These are phyloP conservation scores for Kuraishia piskuri DNA, from an alignment of 805 yeast genomes.

Conservation along the genomic window DNA sequence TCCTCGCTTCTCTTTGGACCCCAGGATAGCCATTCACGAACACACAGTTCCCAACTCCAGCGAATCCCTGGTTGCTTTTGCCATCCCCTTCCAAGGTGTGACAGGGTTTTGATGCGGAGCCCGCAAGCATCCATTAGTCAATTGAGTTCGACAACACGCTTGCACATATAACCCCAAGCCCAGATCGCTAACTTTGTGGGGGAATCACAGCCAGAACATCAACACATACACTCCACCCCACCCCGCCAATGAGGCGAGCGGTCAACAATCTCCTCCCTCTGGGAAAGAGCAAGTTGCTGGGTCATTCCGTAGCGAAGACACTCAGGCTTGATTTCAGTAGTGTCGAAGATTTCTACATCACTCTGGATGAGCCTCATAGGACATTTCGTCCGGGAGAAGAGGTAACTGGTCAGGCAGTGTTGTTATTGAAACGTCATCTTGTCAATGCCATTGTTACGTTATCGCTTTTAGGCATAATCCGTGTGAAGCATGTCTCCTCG, in stretches of 20 bases:
- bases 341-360: constrained; percentile 59
- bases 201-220: not conserved
- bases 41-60: too few species aligned
- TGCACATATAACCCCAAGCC: not conserved
- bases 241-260: constrained; percentile 37
- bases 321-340: constrained; percentile 28
- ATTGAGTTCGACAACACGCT: too few species aligned
- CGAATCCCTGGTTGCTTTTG: too few species aligned
- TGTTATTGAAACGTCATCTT: constrained; percentile 47
- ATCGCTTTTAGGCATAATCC: constrained; percentile 48
- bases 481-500: constrained; percentile 39
- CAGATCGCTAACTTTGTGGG: too few species aligned
- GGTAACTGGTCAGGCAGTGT: constrained; percentile 53
- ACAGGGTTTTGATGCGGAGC: too few species aligned
- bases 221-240: not conserved
- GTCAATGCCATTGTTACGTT: constrained; percentile 45
- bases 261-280: constrained; percentile 36
- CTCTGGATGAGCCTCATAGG: constrained; percentile 66
- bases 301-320: constrained; percentile 11
- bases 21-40: too few species aligned
- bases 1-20: too few species aligned
- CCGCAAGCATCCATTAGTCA: too few species aligned
- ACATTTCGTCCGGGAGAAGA: constrained; percentile 76
- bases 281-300: constrained; percentile 13
- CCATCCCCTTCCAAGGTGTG: too few species aligned